phyloP scores from a whole-genome alignment of 257 asterid genomes.

The Fraxinus cuspidata region DNA sequence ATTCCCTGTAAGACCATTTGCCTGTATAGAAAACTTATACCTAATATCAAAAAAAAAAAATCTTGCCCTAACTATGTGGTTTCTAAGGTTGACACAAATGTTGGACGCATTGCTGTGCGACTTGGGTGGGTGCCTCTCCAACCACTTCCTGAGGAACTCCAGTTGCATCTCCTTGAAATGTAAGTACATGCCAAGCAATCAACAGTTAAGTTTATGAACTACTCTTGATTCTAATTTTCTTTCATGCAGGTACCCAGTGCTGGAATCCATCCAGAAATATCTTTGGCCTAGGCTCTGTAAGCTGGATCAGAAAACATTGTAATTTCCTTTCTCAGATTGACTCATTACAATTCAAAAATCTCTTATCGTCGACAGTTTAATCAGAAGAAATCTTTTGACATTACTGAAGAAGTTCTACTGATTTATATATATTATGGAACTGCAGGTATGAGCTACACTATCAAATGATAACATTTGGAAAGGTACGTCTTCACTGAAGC shows the following conservation, averaged over 20 bases:
- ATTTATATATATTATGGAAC: conserved; percentile 31
- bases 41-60: conserved; percentile 6
- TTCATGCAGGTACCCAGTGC: conserved; percentile 75
- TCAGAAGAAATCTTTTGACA: neutral
- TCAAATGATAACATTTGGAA: conserved; percentile 98
- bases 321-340: conserved; percentile 28
- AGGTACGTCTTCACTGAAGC: conserved; percentile 51
- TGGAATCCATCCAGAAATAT: conserved; percentile 90
- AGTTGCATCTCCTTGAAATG: conserved; percentile 95
- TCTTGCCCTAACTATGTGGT: conserved; percentile 28
- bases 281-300: conserved; percentile 98
- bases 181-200: conserved; percentile 43
- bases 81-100: conserved; percentile 92
- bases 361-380: conserved; percentile 18
- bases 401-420: conserved; percentile 26
- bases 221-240: conserved; percentile 30
- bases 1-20: conserved; percentile 74
- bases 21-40: conserved; percentile 24
- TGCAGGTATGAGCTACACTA: conserved; percentile 95
- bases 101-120: conserved; percentile 93
- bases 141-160: conserved; percentile 92
- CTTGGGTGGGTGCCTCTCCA: conserved; percentile 99
- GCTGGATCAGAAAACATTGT: conserved; percentile 91
- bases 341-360: conserved; percentile 21
- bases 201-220: conserved; percentile 13